These are phyloP conservation scores for Clonostachys sp. DNA, from an alignment of 2,329 filamentous ascomycete species.

Conservation along the genomic window DNA sequence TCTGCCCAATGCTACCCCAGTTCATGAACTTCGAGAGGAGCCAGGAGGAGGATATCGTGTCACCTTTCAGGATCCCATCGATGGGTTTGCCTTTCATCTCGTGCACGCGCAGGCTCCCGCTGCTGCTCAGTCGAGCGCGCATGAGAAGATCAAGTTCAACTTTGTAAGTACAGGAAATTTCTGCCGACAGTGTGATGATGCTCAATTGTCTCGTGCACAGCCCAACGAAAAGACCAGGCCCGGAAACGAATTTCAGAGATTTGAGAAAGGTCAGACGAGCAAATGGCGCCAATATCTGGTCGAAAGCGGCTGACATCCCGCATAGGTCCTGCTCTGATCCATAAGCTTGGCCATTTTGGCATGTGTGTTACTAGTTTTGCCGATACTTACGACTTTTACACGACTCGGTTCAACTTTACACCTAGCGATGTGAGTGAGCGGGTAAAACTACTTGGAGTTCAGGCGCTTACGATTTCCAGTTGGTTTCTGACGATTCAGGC, in stretches of 20 bases:
- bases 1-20: constrained; percentile 38
- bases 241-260: background rate
- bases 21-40: constrained; percentile 39
- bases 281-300: no score
- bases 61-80: background rate
- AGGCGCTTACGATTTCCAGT: no score
- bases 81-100: background rate
- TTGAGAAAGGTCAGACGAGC: background rate
- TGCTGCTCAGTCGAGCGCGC: no score
- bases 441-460: no score
- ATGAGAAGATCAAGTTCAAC: background rate
- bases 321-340: constrained; percentile 32
- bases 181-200: no score
- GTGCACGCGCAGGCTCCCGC: background rate
- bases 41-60: background rate
- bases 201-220: no score
- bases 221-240: background rate
- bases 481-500: no score
- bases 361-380: constrained; percentile 47
- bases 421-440: constrained; percentile 29
- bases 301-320: no score
- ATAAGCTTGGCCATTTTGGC: constrained; percentile 52
- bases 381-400: constrained; percentile 43
- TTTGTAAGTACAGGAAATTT: background rate
- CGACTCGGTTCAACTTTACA: constrained; percentile 42